Conservation (phyloP, 2,329 filamentous ascomycete species). For the Metarhizium humberi region DNA sequence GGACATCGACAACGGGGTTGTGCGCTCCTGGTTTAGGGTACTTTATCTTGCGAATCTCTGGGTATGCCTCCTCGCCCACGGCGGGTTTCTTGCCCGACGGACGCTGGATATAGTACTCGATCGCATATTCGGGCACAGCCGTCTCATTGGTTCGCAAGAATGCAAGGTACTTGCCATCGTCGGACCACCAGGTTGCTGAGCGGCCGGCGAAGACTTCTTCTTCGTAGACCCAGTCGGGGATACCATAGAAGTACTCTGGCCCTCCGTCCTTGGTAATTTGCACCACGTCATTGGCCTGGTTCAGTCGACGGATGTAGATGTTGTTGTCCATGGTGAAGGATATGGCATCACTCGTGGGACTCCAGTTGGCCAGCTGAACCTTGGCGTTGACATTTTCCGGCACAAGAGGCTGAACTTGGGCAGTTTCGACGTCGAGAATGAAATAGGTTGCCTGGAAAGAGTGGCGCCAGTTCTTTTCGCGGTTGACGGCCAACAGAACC, state of each 20-base stretch:
- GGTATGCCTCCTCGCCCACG: conserved; percentile 73
- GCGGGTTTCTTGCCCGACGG: conserved; percentile 65
- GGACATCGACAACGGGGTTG: conserved; percentile 80
- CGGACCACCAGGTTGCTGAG: conserved; percentile 91
- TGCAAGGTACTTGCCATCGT: conserved; percentile 79
- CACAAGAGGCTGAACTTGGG: conserved; percentile 69
- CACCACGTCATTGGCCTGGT: conserved; percentile 43
- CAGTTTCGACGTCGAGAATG: conserved; percentile 80
- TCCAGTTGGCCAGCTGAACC: conserved; percentile 84
- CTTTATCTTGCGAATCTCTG: conserved; percentile 85
- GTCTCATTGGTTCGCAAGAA: conserved; percentile 94
- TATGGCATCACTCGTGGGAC: conserved; percentile 74
- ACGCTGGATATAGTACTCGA: conserved; percentile 85
- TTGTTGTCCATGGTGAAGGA: conserved; percentile 92
- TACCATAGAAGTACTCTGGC: conserved; percentile 82
- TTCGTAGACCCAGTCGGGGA: conserved; percentile 97
- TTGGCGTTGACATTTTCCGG: conserved; percentile 53
- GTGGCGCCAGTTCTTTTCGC: conserved; percentile 76
- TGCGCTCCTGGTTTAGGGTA: conserved; percentile 94
- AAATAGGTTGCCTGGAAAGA: conserved; percentile 83
- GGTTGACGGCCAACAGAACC: conserved; percentile 70
- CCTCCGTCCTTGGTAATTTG: conserved; percentile 84
- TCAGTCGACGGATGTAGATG: conserved; percentile 63
- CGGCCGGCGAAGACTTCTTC: conserved; percentile 57
- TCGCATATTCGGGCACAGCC: conserved; percentile 78